phyloP scores from a whole-genome alignment of 2,329 filamentous ascomycete species.

The Ceratocystis papillata region DNA sequence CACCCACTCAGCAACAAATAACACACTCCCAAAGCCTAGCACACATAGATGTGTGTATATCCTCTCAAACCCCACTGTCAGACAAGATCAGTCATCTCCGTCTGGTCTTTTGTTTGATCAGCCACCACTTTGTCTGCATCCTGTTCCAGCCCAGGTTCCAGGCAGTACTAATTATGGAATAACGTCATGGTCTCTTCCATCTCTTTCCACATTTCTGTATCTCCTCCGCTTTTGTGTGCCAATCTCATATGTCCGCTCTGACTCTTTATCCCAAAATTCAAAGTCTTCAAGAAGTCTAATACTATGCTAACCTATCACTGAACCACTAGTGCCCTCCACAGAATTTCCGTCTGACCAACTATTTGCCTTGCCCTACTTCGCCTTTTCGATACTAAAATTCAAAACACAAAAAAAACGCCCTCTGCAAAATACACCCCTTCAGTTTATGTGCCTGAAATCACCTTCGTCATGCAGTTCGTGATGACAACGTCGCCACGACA shows the following conservation, averaged over 20 bases:
- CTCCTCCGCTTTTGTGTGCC: not conserved
- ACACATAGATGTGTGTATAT: too few relatives aligned
- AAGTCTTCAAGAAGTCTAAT: too few relatives aligned
- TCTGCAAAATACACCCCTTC: not conserved
- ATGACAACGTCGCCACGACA: constrained; percentile 22
- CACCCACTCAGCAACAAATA: too few relatives aligned
- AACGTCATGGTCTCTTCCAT: constrained; percentile 6
- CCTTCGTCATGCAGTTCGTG: constrained; percentile 14
- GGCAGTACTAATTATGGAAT: constrained; percentile 9
- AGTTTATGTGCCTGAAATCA: not conserved
- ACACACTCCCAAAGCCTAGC: too few relatives aligned
- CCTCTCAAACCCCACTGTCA: not conserved
- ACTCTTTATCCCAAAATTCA: not conserved
- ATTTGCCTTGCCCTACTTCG: not conserved
- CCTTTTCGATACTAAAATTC: not conserved
- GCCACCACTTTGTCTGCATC: constrained; percentile 1
- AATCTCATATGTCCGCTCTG: not conserved
- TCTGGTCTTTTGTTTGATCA: constrained; percentile 11
- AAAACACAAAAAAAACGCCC: not conserved
- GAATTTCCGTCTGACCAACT: not conserved
- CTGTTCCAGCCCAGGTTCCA: constrained; percentile 4
- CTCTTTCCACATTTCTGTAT: not conserved
- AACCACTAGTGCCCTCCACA: not conserved
- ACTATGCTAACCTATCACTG: not conserved
- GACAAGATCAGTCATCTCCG: constrained; percentile 2